Evolutionary conservation across 148 eudicot genomes (phyloP).

Genomic region (Arctostaphylos glauca): DNA sequence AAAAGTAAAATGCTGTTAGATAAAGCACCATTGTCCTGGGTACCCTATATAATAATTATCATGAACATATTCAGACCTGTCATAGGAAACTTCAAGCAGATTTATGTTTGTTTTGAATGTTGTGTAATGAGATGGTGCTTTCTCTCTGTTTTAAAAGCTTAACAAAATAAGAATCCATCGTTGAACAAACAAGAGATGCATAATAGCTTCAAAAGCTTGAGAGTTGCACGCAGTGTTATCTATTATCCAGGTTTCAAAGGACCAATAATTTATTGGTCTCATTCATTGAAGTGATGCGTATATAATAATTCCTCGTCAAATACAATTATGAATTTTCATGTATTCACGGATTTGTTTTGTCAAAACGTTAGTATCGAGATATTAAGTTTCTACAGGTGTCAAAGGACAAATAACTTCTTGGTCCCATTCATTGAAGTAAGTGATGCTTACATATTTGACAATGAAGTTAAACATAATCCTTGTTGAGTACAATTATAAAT

Average conservation of each 20-base stretch:
- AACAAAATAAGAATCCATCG: neutral
- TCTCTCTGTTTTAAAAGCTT: neutral
- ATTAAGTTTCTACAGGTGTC: neutral
- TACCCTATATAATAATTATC: neutral
- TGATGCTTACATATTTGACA: neutral
- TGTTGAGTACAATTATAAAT: neutral
- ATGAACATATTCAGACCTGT: neutral
- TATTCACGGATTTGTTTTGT: neutral
- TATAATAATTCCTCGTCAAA: neutral
- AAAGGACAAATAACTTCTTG: no score
- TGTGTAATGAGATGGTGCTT: neutral
- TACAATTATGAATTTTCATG: neutral
- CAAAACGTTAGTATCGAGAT: neutral
- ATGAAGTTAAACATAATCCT: neutral
- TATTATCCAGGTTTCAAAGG: no score
- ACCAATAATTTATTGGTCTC: no score
- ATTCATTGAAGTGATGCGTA: no score
- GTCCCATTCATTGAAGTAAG: no score
- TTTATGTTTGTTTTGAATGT: neutral
- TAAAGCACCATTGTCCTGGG: neutral
- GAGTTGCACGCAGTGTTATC: no score
- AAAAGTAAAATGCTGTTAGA: conserved; percentile 3
- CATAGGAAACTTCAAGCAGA: neutral
- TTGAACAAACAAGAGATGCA: no score
- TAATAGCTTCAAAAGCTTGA: no score